phyloP scores from a whole-genome alignment of 306 rosid species.

The Trichosanthes truncata region DNA sequence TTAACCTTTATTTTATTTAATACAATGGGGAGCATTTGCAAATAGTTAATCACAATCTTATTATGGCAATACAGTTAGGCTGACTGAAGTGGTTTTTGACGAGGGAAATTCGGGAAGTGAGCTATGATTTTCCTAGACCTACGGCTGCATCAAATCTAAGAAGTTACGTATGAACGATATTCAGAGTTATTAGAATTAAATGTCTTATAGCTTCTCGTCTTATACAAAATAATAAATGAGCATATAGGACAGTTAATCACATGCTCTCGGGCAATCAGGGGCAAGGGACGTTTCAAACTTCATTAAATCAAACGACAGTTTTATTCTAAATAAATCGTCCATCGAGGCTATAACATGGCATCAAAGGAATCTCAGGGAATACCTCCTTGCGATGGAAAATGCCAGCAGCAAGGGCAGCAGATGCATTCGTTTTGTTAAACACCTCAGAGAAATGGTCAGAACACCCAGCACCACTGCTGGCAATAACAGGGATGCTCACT shows the following conservation, averaged over 20 bases:
- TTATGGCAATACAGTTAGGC: not conserved
- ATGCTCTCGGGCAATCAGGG: not conserved
- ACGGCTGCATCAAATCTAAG: not conserved
- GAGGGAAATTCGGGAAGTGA: not conserved
- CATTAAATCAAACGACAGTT: not conserved
- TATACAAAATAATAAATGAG: not conserved
- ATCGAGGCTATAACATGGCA: not conserved
- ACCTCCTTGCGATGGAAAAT: conserved; percentile 98
- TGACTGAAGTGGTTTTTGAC: not conserved
- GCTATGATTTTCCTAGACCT: not conserved
- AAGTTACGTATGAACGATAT: not conserved
- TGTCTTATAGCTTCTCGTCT: not conserved
- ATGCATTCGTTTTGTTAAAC: conserved; percentile 62
- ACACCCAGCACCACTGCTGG: conserved; percentile 93
- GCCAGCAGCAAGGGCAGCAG: conserved; percentile 99
- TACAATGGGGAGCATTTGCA: not conserved
- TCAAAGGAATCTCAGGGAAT: not conserved
- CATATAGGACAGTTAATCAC: not conserved
- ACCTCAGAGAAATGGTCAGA: conserved; percentile 80
- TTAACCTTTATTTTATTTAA: not conserved
- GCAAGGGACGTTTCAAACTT: not conserved
- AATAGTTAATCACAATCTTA: not conserved
- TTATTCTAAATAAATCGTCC: not conserved
- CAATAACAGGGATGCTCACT: conserved; percentile 87
- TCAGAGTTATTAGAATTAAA: not conserved